Conservation (phyloP, 768 basidiomycete species). For the Suillus americanus region DNA sequence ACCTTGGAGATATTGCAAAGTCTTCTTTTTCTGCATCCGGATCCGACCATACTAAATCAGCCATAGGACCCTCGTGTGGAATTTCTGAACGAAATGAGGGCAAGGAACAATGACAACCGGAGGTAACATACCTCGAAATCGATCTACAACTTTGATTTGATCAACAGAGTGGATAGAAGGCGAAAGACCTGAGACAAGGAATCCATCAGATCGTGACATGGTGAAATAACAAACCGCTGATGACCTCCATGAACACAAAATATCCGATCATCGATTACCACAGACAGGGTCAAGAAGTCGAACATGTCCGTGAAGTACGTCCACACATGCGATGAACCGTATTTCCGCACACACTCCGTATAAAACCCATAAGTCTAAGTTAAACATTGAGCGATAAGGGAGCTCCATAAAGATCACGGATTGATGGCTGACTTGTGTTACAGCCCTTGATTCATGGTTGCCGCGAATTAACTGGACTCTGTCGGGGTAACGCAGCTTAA, state of each 20-base stretch:
- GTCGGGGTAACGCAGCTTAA: slow-evolving; percentile 96
- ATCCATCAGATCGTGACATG: slow-evolving; percentile 5
- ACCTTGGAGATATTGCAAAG: slow-evolving; percentile 98
- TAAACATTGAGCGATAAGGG: slow-evolving; percentile 17
- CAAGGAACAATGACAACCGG: slow-evolving; percentile 18
- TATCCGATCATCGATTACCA: slow-evolving; percentile 98
- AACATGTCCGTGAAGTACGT: slow-evolving; percentile 99
- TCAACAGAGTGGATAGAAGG: slow-evolving; percentile 99
- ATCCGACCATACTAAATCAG: slow-evolving; percentile 99
- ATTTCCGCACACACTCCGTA: slow-evolving; percentile 96
- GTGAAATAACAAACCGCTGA: slow-evolving; percentile 2
- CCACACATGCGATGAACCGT: slow-evolving; percentile 95
- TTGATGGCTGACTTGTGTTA: slow-evolving; percentile 80
- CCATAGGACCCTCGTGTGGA: slow-evolving; percentile 99
- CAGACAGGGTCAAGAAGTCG: slow-evolving; percentile 95
- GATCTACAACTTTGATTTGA: slow-evolving; percentile 98
- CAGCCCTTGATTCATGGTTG: slow-evolving; percentile 96
- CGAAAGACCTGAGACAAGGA: slow-evolving; percentile 67
- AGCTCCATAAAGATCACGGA: slow-evolving; percentile 5
- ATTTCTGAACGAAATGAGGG: slow-evolving; percentile 65
- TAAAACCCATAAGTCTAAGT: slow-evolving; percentile 97
- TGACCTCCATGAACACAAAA: slow-evolving; percentile 98
- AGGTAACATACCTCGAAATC: slow-evolving; percentile 77
- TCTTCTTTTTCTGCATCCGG: slow-evolving; percentile 99
- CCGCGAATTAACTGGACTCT: slow-evolving; percentile 95